Evolutionary conservation across 164 flowering plant species (phyloP).

Genomic region (Magnolia kwangsiensis): DNA sequence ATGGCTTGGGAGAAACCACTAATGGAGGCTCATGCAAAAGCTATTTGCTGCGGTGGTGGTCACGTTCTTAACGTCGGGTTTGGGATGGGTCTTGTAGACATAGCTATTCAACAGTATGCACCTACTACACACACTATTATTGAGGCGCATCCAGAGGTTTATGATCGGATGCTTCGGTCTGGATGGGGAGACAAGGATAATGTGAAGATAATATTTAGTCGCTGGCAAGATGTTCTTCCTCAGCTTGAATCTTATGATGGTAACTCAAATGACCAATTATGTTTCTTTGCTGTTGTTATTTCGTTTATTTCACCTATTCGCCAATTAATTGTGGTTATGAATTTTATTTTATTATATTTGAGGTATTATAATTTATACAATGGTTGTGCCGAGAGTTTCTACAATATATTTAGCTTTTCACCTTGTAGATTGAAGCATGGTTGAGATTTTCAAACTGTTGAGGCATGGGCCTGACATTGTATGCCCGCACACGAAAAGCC

Average conservation of each 20-base stretch:
- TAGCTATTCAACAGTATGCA: constrained; percentile 77
- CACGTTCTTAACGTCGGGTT: constrained; percentile 80
- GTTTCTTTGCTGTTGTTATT: neutral
- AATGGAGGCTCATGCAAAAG: constrained; percentile 98
- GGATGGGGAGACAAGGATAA: constrained; percentile 92
- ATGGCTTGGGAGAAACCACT: constrained; percentile 99
- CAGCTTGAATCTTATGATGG: constrained; percentile 90
- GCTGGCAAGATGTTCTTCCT: constrained; percentile 96
- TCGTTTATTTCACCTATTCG: neutral
- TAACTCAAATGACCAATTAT: constrained; percentile 15
- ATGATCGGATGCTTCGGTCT: constrained; percentile 65
- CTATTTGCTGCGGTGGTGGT: constrained; percentile 76
- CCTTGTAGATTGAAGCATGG: no score
- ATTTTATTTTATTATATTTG: no score
- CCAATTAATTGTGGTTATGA: neutral
- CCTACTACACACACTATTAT: constrained; percentile 72
- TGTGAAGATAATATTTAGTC: constrained; percentile 79
- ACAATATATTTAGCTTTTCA: no score
- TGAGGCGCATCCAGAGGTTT: constrained; percentile 94
- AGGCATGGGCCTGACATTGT: no score
- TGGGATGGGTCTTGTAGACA: constrained; percentile 99
- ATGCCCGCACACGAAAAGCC: no score
- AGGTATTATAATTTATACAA: neutral
- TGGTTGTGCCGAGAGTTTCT: neutral
- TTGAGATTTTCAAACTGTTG: no score